A percentile compares a stretch with the other conserved stretches of the same genome.
Evolutionary conservation across 1,139 yeast species (phyloP).

Genomic region (Debaryomycetaceae sp.): DNA sequence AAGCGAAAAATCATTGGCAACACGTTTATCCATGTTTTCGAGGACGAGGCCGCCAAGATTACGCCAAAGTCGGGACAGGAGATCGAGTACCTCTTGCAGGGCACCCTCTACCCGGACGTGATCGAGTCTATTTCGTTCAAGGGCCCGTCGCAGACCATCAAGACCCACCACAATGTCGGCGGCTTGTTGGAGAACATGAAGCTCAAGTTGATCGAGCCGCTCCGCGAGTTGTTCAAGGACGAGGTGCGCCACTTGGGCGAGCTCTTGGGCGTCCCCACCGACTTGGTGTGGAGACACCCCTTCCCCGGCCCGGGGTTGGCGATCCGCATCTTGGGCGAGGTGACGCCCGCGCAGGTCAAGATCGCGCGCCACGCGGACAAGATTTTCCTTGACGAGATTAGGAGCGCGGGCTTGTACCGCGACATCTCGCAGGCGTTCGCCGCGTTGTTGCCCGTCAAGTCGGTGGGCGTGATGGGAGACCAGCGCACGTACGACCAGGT

Average conservation of each 20-base stretch:
- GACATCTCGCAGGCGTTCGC: conserved; percentile 97
- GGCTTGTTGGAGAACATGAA: conserved; percentile 97
- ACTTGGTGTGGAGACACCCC: conserved; percentile 98
- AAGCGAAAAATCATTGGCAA: conserved; percentile 98
- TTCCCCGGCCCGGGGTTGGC: conserved; percentile 99
- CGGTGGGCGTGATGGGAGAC: conserved; percentile 99
- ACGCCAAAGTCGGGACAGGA: conserved; percentile 84
- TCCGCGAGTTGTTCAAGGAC: conserved; percentile 96
- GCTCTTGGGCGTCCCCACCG: conserved; percentile 90
- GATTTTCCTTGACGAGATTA: conserved; percentile 93
- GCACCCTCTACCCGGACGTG: conserved; percentile 97
- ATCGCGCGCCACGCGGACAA: conserved; percentile 96
- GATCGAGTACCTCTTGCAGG: conserved; percentile 89
- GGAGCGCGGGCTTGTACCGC: conserved; percentile 82
- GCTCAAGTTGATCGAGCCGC: conserved; percentile 94
- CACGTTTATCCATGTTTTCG: conserved; percentile 94
- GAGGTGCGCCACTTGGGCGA: conserved; percentile 97
- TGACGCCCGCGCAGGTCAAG: conserved; percentile 81
- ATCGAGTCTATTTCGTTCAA: conserved; percentile 97
- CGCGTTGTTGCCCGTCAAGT: conserved; percentile 89
- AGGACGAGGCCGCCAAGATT: conserved; percentile 89
- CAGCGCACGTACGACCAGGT: conserved; percentile 99
- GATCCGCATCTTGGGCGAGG: conserved; percentile 95
- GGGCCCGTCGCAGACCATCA: conserved; percentile 98
- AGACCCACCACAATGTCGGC: conserved; percentile 98